Evolutionary conservation across 805 yeast species (phyloP).

Genomic region (Teunomyces barrocoloradensis): DNA sequence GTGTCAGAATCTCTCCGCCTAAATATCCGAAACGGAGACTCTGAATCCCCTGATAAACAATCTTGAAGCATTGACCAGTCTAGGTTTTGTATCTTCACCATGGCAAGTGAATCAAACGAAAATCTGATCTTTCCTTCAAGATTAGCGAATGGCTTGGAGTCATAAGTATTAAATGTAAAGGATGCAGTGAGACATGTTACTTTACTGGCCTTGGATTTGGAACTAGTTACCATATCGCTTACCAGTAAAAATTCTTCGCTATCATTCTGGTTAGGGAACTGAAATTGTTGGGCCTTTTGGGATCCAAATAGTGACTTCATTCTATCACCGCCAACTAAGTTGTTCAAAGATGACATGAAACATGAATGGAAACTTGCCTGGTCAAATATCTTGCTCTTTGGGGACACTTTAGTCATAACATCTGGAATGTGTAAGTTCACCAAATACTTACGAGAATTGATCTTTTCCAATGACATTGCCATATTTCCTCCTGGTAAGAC

Average conservation of each 20-base stretch:
- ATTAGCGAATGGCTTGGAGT: constrained; percentile 30
- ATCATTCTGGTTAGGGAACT: constrained; percentile 18
- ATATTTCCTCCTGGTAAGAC: constrained; percentile 21
- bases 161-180: constrained; percentile 32
- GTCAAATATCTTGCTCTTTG: constrained; percentile 21
- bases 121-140: constrained; percentile 20
- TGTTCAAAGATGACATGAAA: constrained; percentile 9
- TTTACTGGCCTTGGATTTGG: not conserved
- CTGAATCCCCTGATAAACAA: constrained; percentile 25
- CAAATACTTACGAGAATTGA: constrained; percentile 32
- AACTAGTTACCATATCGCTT: constrained; percentile 11
- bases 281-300: constrained; percentile 9
- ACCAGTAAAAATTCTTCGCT: constrained; percentile 10
- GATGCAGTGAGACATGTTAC: constrained; percentile 36
- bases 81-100: constrained; percentile 21
- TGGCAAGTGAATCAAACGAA: constrained; percentile 27
- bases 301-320: constrained; percentile 15
- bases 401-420: constrained; percentile 32
- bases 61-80: constrained; percentile 23
- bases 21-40: constrained; percentile 22
- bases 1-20: constrained; percentile 4
- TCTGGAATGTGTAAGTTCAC: constrained; percentile 45
- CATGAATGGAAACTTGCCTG: constrained; percentile 7
- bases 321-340: constrained; percentile 10
- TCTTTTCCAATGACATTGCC: constrained; percentile 37